Base-by-base conservation (phyloP, 2,329 filamentous ascomycete genomes). In the Fusarium tupiense region DNA sequence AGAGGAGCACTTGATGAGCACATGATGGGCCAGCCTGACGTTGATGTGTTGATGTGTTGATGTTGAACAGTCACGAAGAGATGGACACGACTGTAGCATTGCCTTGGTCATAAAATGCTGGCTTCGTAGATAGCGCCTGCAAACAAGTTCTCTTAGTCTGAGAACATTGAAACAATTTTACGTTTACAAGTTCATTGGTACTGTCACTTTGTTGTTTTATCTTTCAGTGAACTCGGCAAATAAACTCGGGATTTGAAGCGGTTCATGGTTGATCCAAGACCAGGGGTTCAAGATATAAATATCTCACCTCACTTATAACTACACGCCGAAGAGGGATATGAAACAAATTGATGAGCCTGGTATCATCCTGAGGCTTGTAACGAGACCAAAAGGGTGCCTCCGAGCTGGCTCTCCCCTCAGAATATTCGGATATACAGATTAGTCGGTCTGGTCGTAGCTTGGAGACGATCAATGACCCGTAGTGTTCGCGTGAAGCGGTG, bases 1-100 rank as follows among this genome's bases (percentile, higher is more conserved):
- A 80, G 72, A 79, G 71, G 67, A 79, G 70, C 77, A 76, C 73
- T 77, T 74, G 72, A 78, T 73, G 69, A 76, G 70, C 70, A 75
- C 71, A 77, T 66, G 72, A 71, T 64, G 74, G 64, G 67, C 47
- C 53, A 70, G 61, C 53, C 70, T 64, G 67, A 68, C 33, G 58
- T 54, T 64, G 75, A 69, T 53, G 63, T 60, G 58, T 54, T 64
- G 75, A 69, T 53, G 63, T 60, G 69, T 60, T 76, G 69, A 72
- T 61, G 63, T 52, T 64, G 68, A 71, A 53, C 56, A 59, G 63
- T 40, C 47, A 64, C 64, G 71, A 71, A 47, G 62, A 71, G 49
- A 64, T 64, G 67, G 73, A 65, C 26, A 67, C 26, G 65, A 57
- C 50, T 64, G 41, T 31, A 50, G 65, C 53, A 44, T 69, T 64